A percentile compares a stretch with the other conserved stretches of the same genome.
These are phyloP conservation scores for Ichthyophthirius multifiliis DNA, from an alignment of 169 alveolate genomes.

Conservation along the genomic window DNA sequence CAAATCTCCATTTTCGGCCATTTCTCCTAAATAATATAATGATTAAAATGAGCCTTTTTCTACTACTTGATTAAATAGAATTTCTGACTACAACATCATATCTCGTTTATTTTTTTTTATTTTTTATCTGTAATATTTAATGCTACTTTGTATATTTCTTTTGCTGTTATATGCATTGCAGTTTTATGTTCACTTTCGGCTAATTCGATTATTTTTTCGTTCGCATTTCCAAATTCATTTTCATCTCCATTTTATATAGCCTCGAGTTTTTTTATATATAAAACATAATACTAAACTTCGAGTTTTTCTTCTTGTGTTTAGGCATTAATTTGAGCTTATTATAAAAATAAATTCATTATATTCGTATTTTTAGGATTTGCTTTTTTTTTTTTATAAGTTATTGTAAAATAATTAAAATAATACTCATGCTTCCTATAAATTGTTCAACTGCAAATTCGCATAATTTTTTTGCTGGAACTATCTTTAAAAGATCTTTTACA, in stretches of 20 bases:
- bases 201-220: conserved; percentile 24
- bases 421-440: conserved; percentile 39
- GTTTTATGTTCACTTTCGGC: neutral
- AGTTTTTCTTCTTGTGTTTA: conserved; percentile 1
- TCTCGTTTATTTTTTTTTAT: conserved; percentile 13
- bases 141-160: conserved; percentile 46
- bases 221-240: conserved; percentile 16
- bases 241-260: conserved; percentile 27
- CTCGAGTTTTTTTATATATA: conserved; percentile 14
- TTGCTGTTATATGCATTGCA: conserved; percentile 41
- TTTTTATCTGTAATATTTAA: conserved; percentile 24
- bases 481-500: conserved; percentile 4
- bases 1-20: conserved; percentile 37
- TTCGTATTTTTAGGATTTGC: conserved; percentile 37
- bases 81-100: neutral
- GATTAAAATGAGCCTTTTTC: conserved; percentile 8
- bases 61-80: conserved; percentile 13
- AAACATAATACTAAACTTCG: conserved; percentile 19
- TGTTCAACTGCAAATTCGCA: conserved; percentile 40
- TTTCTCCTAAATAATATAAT: conserved; percentile 36
- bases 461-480: conserved; percentile 10
- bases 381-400: neutral
- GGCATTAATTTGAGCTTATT: conserved; percentile 21
- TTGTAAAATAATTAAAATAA: too few species aligned
- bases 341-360: conserved; percentile 17